phyloP scores from a whole-genome alignment of 2,329 filamentous ascomycete species.

The Fusarium sacchari region DNA sequence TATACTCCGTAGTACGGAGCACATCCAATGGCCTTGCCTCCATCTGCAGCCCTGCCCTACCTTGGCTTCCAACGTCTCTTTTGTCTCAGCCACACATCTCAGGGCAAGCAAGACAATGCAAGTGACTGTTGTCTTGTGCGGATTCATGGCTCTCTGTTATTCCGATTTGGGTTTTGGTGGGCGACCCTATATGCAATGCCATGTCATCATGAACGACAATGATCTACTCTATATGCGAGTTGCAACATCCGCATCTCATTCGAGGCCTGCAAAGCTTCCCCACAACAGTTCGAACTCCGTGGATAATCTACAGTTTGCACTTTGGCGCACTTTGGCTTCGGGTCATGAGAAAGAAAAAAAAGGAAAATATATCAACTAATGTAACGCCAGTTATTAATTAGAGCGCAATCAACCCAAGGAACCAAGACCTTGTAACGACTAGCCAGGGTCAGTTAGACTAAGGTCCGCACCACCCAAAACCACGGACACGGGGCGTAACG shows the following conservation, averaged over 20 bases:
- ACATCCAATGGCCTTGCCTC: not conserved
- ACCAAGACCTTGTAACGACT: slow-evolving; percentile 31
- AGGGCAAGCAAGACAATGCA: slow-evolving; percentile 30
- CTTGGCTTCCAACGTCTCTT: slow-evolving; percentile 27
- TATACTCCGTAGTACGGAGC: too few species aligned
- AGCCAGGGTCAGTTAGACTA: slow-evolving; percentile 34
- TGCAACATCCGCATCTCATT: slow-evolving; percentile 6
- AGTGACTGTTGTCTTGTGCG: slow-evolving; percentile 33
- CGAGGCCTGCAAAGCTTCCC: slow-evolving; percentile 23
- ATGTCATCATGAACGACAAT: slow-evolving; percentile 32
- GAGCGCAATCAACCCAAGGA: slow-evolving; percentile 28
- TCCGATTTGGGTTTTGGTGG: slow-evolving; percentile 6
- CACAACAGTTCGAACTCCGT: not conserved
- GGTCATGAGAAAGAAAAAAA: not conserved
- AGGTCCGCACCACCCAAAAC: slow-evolving; percentile 44
- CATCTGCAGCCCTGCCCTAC: slow-evolving; percentile 26
- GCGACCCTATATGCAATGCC: slow-evolving; percentile 24
- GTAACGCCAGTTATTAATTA: slow-evolving; percentile 19
- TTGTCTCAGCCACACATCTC: slow-evolving; percentile 25
- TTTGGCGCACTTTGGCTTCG: not conserved
- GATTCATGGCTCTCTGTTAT: slow-evolving; percentile 10
- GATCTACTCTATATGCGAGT: slow-evolving; percentile 9
- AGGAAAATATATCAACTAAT: slow-evolving; percentile 15
- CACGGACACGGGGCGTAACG: slow-evolving; percentile 42
- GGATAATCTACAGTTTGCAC: not conserved